Percentiles rank a stretch among this genome's conserved stretches.
phyloP scores from a whole-genome alignment of 2,329 filamentous ascomycete species.

The Penicillium sp. region DNA sequence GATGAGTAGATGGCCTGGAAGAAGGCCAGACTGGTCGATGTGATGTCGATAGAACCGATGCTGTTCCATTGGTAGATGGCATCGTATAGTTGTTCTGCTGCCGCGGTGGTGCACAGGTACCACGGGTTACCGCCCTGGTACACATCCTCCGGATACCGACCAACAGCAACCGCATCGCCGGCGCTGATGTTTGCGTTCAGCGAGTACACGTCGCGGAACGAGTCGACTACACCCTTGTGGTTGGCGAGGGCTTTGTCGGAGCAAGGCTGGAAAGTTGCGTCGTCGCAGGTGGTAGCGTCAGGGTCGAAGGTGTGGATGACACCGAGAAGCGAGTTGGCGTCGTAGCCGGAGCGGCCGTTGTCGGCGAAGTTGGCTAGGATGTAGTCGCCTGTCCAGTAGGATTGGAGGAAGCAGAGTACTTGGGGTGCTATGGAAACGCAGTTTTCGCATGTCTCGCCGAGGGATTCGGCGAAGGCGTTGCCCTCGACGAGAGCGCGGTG shows the following conservation, averaged over 20 bases:
- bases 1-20: constrained; percentile 63
- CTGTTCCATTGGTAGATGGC: constrained; percentile 67
- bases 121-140: constrained; percentile 78
- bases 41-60: constrained; percentile 61
- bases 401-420: constrained; percentile 68
- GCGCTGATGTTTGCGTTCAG: constrained; percentile 64
- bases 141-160: constrained; percentile 67
- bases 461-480: constrained; percentile 56
- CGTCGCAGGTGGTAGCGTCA: constrained; percentile 59
- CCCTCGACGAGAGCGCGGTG: constrained; percentile 62
- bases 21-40: constrained; percentile 63
- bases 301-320: constrained; percentile 69
- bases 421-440: constrained; percentile 65
- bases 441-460: constrained; percentile 59
- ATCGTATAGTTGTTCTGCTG: constrained; percentile 75
- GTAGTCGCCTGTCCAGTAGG: constrained; percentile 67
- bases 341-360: constrained; percentile 60
- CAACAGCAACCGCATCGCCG: constrained; percentile 59
- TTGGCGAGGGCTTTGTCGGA: constrained; percentile 64
- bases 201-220: constrained; percentile 66
- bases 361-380: constrained; percentile 65
- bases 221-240: constrained; percentile 70
- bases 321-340: constrained; percentile 65
- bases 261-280: constrained; percentile 72
- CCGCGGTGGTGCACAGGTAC: constrained; percentile 71